Evolutionary conservation across 768 basidiomycete genomes (phyloP).

Genomic region (Pulveroboletus frians): DNA sequence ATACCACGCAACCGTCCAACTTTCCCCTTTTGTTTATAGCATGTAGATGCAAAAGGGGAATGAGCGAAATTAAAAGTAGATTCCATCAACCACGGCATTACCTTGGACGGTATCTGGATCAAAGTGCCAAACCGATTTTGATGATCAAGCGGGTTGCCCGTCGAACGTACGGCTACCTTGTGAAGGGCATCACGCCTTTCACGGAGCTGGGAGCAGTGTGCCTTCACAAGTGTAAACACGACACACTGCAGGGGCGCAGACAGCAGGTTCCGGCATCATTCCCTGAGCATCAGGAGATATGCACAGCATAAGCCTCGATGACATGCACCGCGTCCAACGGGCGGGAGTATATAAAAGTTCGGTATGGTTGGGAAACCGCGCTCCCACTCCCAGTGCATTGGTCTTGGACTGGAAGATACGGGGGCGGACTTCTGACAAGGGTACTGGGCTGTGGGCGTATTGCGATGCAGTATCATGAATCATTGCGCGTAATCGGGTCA

Average conservation of each 20-base stretch:
- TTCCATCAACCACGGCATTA: neutral
- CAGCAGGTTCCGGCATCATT: slow-evolving; percentile 2
- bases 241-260: slow-evolving; percentile 7
- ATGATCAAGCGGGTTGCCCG: slow-evolving; percentile 8
- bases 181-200: slow-evolving; percentile 4
- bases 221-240: slow-evolving; percentile 6
- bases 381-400: slow-evolving; percentile 3
- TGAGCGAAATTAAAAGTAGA: slow-evolving; percentile 7
- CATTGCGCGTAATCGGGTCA: slow-evolving; percentile 17
- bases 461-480: slow-evolving; percentile 17
- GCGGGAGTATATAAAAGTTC: neutral
- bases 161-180: slow-evolving; percentile 1
- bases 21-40: slow-evolving; percentile 1
- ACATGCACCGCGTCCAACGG: slow-evolving; percentile 6
- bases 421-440: slow-evolving; percentile 9
- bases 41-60: neutral
- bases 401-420: slow-evolving; percentile 2
- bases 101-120: slow-evolving; percentile 7
- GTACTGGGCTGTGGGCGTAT: slow-evolving; percentile 21
- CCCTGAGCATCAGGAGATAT: slow-evolving; percentile 1
- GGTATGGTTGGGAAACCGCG: slow-evolving; percentile 2
- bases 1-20: neutral
- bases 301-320: slow-evolving; percentile 10
- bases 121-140: slow-evolving; percentile 7
- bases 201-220: slow-evolving; percentile 5